phyloP scores from a whole-genome alignment of 2,329 filamentous ascomycete genomes.

The Neofusicoccum cordaticola region DNA sequence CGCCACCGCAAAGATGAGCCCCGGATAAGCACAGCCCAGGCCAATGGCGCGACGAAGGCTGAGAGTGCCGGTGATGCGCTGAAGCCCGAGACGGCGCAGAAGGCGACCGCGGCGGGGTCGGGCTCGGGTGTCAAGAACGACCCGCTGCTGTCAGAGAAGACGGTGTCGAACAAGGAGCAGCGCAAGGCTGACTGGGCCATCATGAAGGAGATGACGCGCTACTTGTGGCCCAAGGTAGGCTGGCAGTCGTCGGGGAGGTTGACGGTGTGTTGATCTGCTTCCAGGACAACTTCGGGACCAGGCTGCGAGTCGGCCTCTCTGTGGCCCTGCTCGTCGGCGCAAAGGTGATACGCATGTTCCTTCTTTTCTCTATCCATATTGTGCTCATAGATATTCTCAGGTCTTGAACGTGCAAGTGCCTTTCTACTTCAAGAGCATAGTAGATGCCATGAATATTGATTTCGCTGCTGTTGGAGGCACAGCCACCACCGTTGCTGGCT shows the following conservation, averaged over 20 bases:
- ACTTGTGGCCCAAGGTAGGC: slow-evolving; percentile 80
- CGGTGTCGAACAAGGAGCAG: slow-evolving; percentile 75
- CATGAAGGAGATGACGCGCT: slow-evolving; percentile 94
- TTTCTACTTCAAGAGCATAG: slow-evolving; percentile 98
- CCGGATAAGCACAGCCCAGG: slow-evolving; percentile 22
- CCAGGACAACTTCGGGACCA: slow-evolving; percentile 71
- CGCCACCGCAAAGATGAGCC: slow-evolving; percentile 43
- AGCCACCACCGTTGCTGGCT: slow-evolving; percentile 81
- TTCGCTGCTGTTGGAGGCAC: slow-evolving; percentile 83
- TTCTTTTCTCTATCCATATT: slow-evolving; percentile 16
- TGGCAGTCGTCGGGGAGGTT: neutral
- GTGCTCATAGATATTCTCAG: slow-evolving; percentile 31
- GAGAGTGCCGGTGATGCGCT: slow-evolving; percentile 20
- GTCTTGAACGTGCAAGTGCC: slow-evolving; percentile 95
- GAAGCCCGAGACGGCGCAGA: slow-evolving; percentile 18
- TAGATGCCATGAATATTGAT: slow-evolving; percentile 97
- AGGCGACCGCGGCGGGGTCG: slow-evolving; percentile 30
- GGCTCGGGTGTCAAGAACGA: slow-evolving; percentile 43
- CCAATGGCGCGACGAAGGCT: slow-evolving; percentile 30
- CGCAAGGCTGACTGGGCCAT: slow-evolving; percentile 97
- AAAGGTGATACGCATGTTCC: slow-evolving; percentile 57
- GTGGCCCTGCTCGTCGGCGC: slow-evolving; percentile 79
- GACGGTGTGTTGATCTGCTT: neutral
- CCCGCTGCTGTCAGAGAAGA: slow-evolving; percentile 63
- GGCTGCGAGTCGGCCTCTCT: slow-evolving; percentile 81